Evolutionary conservation across 805 yeast species (phyloP).

Genomic region (Metschnikowia noctiluminum): DNA sequence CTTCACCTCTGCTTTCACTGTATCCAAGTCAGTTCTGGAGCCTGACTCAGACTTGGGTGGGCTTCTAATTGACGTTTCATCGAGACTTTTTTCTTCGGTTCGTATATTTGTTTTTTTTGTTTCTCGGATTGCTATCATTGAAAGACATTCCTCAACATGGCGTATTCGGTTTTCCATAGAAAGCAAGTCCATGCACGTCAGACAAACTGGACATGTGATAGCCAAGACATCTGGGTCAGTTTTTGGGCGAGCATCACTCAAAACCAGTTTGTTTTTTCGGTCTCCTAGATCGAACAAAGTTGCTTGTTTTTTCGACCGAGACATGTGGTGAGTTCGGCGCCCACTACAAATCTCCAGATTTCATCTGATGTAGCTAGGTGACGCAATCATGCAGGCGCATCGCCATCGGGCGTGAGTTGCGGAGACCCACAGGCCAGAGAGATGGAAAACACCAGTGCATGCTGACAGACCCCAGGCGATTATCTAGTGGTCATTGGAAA

Average conservation of each 20-base stretch:
- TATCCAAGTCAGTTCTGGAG: no score
- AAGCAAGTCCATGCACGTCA: slow-evolving; percentile 33
- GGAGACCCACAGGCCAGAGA: no score
- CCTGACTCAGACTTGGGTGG: neutral
- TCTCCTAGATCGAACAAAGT: slow-evolving; percentile 1
- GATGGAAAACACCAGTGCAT: no score
- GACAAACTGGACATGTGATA: slow-evolving; percentile 52
- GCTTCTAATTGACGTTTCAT: neutral
- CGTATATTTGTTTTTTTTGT: neutral
- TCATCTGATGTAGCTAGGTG: slow-evolving; percentile 1
- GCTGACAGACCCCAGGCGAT: no score
- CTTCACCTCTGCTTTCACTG: slow-evolving; percentile 13
- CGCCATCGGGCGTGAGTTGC: neutral
- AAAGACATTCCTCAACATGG: slow-evolving; percentile 57
- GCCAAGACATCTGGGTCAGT: neutral
- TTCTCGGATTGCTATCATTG: slow-evolving; percentile 27
- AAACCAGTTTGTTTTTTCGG: neutral
- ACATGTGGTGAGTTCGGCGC: neutral
- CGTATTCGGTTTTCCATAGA: slow-evolving; percentile 41
- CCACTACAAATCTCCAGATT: no score
- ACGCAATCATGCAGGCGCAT: slow-evolving; percentile 7
- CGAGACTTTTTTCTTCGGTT: neutral
- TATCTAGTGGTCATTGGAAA: no score
- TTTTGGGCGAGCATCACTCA: neutral
- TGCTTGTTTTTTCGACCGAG: slow-evolving; percentile 3